Conservation (phyloP, 2,329 filamentous ascomycete species). For the Chaetomium strumarium region DNA sequence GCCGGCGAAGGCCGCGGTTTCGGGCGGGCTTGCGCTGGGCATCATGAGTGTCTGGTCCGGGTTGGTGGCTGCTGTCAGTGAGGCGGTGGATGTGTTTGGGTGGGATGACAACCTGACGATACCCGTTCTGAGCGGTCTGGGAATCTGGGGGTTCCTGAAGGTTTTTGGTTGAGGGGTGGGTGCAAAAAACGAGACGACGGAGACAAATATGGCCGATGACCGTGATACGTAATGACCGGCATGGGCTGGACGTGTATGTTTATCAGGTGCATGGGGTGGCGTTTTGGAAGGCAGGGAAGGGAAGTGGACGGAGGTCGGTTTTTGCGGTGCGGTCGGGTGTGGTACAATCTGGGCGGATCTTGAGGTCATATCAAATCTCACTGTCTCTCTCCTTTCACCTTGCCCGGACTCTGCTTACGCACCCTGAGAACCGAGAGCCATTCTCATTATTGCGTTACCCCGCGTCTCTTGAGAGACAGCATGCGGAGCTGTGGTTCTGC, state of each 20-base stretch:
- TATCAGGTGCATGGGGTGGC: conserved; percentile 23
- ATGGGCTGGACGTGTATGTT: conserved; percentile 10
- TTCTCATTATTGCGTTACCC: not conserved
- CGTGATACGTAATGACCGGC: not conserved
- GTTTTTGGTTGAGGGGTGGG: conserved; percentile 60
- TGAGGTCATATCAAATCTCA: conserved; percentile 13
- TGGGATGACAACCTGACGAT: conserved; percentile 99
- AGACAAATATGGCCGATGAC: not conserved
- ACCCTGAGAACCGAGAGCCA: too few species aligned
- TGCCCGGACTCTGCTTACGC: not conserved
- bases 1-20: conserved; percentile 53
- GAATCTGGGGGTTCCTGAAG: conserved; percentile 88
- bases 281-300: conserved; percentile 20
- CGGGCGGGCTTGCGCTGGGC: conserved; percentile 66
- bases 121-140: conserved; percentile 80
- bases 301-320: conserved; percentile 5
- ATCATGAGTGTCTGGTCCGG: conserved; percentile 83
- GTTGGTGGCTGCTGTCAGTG: conserved; percentile 80
- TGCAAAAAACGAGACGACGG: not conserved
- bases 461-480: not conserved
- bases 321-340: not conserved
- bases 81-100: conserved; percentile 84
- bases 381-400: not conserved
- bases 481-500: not conserved
- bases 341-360: not conserved